These are phyloP conservation scores for Harringtonia aguacate DNA, from an alignment of 2,329 filamentous ascomycete species.

Conservation along the genomic window DNA sequence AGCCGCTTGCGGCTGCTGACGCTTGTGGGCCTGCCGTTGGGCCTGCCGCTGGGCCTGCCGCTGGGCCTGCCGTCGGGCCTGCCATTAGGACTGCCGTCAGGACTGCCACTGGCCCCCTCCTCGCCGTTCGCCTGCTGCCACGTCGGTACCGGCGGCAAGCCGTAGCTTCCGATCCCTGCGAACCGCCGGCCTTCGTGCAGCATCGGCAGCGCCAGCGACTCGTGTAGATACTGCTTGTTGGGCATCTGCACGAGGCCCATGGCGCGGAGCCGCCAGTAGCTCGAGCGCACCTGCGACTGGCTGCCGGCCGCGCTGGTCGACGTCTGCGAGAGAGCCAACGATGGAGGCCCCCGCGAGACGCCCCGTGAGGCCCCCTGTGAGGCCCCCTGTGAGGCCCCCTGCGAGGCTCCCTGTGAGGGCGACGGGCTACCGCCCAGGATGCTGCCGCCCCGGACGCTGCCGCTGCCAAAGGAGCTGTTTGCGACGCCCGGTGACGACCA, in stretches of 20 bases:
- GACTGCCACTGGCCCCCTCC: background rate
- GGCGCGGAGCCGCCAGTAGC: constrained; percentile 32
- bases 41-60: no score
- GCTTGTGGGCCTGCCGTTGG: no score
- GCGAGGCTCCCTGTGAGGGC: no score
- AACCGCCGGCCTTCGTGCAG: constrained; percentile 27
- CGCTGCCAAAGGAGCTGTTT: no score
- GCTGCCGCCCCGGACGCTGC: no score
- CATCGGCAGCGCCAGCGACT: constrained; percentile 32
- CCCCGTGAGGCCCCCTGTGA: no score
- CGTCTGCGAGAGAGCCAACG: background rate
- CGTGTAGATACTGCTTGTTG: constrained; percentile 26
- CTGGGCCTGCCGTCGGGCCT: no score
- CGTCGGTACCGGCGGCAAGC: constrained; percentile 14
- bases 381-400: no score
- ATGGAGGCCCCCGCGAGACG: background rate
- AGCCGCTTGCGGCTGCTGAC: background rate
- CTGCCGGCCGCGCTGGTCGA: background rate
- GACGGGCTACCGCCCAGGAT: background rate
- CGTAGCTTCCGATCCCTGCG: constrained; percentile 25
- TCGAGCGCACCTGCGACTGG: constrained; percentile 7
- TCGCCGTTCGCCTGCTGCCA: background rate
- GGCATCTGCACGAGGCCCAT: constrained; percentile 26
- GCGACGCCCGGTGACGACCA: background rate
- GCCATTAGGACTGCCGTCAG: no score